Evolutionary conservation across 768 basidiomycete species (phyloP), one percentile per base, ranked within the genome.

Genomic region (Fibroporia radiculosa): DNA sequence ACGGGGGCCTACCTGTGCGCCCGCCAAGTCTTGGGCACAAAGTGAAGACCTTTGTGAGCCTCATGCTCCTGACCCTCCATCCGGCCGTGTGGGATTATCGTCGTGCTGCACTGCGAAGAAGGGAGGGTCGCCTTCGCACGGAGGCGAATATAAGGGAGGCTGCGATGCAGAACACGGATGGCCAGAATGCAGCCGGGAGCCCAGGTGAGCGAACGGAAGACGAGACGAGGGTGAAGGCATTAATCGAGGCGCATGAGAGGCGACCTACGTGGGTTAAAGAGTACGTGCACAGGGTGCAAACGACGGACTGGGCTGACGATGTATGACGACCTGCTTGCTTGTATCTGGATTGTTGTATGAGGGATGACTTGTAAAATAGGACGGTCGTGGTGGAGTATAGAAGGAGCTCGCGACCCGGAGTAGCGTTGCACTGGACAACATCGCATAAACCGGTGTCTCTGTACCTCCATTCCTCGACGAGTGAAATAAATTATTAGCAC

Each of bases 1-100:
- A 49, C 40, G 50, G 33, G 54, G 68, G 46, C 37, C 52, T 28
- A 7, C 35, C 42, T 3, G 53, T 53, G 14, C 58, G 59, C 16
- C 71, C 74, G 40, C 82, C 81, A 8, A 60, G 64, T 19, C 44
- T 81, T 4, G 53, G 66, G 7, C 77, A 73, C 55, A 82, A 77
- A 54, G 45, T 64, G 19, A 59, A 61, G 34, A 72, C 75, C 7
- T 85, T 88, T 56, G 49, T 77, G 24, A 64, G 67, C 24, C 62
- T 88, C 26, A 63, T 86, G 32, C 27, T 79, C 23, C 65, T 75
- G 25, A 85, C 84, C 13, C 58, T 84, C 27, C 79, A 86, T 57
- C 85, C 85, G 4, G 84, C 83, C 29, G 68, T 84, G 31, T 86
- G 84, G 77, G 79, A 86, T 56, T 73, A 77, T 48, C 69, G 85